Percentiles rank a stretch among this genome's conserved stretches.
Evolutionary conservation across 1,284 basidiomycete species (phyloP).

Genomic region (Meira nashicola): DNA sequence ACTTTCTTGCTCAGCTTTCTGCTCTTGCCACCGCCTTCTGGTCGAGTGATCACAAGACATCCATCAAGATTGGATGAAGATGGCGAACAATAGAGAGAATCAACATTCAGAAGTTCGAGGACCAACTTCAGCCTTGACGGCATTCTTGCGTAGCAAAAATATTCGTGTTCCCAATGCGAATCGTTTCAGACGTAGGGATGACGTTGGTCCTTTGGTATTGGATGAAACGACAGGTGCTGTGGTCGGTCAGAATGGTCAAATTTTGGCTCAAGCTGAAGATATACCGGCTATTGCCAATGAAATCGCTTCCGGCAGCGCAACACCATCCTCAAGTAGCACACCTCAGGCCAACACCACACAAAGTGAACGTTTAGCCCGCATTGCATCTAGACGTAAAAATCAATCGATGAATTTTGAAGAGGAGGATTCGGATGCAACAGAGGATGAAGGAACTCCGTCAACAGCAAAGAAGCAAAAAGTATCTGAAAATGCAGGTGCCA

Average conservation of each 20-base stretch:
- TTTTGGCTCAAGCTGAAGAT: conserved; percentile 14
- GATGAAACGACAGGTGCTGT: background rate
- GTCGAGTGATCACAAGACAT: too few species aligned
- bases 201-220: conserved; percentile 34
- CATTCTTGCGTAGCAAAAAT: conserved; percentile 77
- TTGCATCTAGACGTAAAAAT: conserved; percentile 23
- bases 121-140: conserved; percentile 83
- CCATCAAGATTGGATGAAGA: too few species aligned
- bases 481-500: conserved; percentile 28
- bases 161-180: conserved; percentile 69
- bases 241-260: conserved; percentile 11
- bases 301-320: conserved; percentile 50
- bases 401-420: conserved; percentile 55
- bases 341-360: conserved; percentile 27
- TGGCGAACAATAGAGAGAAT: too few species aligned
- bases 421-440: conserved; percentile 30
- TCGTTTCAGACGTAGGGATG: conserved; percentile 33
- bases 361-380: background rate
- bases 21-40: too few species aligned
- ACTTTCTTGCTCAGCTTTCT: too few species aligned
- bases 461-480: conserved; percentile 59
- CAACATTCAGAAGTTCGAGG: conserved; percentile 62
- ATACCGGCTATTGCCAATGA: background rate
- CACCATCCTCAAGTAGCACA: conserved; percentile 43
- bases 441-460: conserved; percentile 56